A percentile compares a stretch with the other conserved stretches of the same genome.
phyloP scores from a whole-genome alignment of 345 rosid genomes.

The Eucalyptus cloeziana region DNA sequence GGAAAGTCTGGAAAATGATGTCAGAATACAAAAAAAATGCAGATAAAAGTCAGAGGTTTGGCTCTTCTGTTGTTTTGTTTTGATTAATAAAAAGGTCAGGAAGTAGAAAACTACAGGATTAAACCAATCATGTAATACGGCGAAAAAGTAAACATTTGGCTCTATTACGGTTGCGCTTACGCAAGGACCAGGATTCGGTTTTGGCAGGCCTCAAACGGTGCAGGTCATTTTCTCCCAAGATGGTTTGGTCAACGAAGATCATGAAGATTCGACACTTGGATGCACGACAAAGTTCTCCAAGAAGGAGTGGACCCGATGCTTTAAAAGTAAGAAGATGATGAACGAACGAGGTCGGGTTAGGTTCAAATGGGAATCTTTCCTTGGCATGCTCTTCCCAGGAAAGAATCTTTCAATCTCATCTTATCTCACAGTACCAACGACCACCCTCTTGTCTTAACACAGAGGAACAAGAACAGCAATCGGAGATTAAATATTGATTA shows the following conservation, averaged over 20 bases:
- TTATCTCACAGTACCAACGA: not conserved
- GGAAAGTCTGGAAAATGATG: not conserved
- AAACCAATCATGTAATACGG: not conserved
- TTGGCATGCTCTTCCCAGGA: not conserved
- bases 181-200: not conserved
- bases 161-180: no score
- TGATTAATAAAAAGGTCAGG: not conserved
- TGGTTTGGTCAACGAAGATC: not conserved
- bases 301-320: not conserved
- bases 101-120: not conserved
- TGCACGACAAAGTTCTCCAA: not conserved
- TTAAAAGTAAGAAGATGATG: not conserved
- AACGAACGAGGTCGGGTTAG: not conserved
- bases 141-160: not conserved
- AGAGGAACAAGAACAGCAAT: not conserved
- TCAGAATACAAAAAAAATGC: not conserved
- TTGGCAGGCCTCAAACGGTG: not conserved
- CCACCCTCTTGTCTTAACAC: not conserved
- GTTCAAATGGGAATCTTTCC: not conserved
- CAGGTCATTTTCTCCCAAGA: not conserved
- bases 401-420: not conserved
- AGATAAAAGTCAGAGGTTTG: not conserved
- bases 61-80: not conserved
- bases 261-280: slow-evolving; percentile 22
- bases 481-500: not conserved